Evolutionary conservation across 1,284 basidiomycete genomes (phyloP).

Genomic region (Marasmius fiardii): DNA sequence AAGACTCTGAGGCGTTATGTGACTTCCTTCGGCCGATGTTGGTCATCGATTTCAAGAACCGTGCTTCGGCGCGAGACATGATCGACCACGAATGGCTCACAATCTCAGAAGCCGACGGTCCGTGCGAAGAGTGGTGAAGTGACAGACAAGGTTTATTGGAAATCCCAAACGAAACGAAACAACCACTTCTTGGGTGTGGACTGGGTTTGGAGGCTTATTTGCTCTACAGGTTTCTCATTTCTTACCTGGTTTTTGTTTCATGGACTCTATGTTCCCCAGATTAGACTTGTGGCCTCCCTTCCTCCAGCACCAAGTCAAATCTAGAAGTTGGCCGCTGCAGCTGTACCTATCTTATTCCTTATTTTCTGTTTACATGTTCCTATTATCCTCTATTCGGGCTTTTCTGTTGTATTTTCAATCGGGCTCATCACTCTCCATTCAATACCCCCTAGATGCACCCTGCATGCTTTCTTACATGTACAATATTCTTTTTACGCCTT

Average conservation of each 20-base stretch:
- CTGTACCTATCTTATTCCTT: constrained; percentile 4
- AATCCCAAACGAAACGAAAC: background rate
- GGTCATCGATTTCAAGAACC: constrained; percentile 62
- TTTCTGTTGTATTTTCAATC: constrained; percentile 7
- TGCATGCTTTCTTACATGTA: no score
- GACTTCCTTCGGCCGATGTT: constrained; percentile 84
- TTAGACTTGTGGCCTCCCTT: background rate
- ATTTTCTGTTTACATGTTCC: constrained; percentile 4
- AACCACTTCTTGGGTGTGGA: background rate
- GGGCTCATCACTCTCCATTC: background rate
- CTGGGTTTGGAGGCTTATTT: background rate
- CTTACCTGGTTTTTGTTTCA: background rate
- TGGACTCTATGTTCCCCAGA: background rate
- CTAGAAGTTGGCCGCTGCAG: background rate
- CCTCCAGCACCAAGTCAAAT: no score
- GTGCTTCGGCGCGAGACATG: constrained; percentile 72
- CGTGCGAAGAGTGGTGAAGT: constrained; percentile 44
- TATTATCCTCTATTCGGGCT: background rate
- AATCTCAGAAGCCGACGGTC: constrained; percentile 40
- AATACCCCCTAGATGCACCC: no score
- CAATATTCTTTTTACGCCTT: no score
- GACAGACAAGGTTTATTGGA: background rate
- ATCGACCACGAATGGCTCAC: constrained; percentile 74
- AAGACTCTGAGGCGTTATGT: constrained; percentile 58
- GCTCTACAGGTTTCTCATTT: background rate